These are phyloP conservation scores for Fusarium xylarioides DNA, from an alignment of 2,329 filamentous ascomycete species.

Conservation along the genomic window DNA sequence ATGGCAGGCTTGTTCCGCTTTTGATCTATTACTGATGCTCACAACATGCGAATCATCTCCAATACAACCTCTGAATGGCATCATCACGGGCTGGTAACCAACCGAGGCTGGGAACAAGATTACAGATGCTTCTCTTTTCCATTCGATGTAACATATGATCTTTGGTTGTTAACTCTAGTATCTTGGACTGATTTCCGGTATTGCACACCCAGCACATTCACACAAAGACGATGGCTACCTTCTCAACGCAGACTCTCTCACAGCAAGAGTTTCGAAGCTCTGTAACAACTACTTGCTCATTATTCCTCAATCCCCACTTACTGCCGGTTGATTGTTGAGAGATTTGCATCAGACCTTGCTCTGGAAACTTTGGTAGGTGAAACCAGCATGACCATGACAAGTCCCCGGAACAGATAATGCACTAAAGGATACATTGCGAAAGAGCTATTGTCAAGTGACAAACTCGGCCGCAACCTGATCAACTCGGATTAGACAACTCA, in stretches of 20 bases:
- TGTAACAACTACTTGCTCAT: neutral
- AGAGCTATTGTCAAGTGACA: neutral
- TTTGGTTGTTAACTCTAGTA: neutral
- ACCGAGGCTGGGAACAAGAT: neutral
- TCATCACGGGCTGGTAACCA: neutral
- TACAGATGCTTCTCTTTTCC: neutral
- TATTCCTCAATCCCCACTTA: neutral
- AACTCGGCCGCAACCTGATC: neutral
- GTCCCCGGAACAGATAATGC: neutral
- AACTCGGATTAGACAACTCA: neutral
- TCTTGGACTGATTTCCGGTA: neutral
- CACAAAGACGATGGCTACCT: neutral
- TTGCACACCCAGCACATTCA: neutral
- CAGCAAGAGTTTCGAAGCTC: neutral
- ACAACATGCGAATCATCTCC: conserved; percentile 9
- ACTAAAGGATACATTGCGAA: neutral
- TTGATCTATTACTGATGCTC: conserved; percentile 14
- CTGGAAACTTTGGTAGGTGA: neutral
- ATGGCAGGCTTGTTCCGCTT: conserved; percentile 35
- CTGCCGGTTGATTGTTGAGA: too few species aligned
- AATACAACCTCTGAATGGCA: conserved; percentile 9
- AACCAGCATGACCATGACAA: neutral
- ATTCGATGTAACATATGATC: neutral
- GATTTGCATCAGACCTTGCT: neutral
- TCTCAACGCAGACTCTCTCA: neutral